Base-by-base conservation (phyloP, 371 early-diverging fungal species). In the Mortierella polycephala region DNA sequence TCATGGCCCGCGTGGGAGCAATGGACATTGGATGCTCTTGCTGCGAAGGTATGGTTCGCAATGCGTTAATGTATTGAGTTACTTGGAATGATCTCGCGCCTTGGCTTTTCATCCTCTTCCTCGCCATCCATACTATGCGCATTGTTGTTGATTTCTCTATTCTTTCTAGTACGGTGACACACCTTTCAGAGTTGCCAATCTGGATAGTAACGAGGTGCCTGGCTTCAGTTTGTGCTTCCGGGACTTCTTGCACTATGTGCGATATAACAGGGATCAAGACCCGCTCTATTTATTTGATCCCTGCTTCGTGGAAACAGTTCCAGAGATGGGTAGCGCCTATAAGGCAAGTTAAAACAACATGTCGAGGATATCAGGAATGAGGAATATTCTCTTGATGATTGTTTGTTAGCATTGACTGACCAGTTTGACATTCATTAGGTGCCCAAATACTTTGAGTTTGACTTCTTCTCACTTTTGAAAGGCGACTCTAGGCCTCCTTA, bases 271-370 rank as follows among this genome's bases (percentile, higher is more conserved):
- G 16, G 82, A 82, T 30, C 67, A 71, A 39, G 72, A 77, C 12
- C 82, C 82, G 5, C 69, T 82, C 6, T 82, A 82, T 37, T 57
- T 82, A 23, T 82, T 82, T 69, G 82, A 82, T 54, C 68, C 80
- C 0, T 39, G 47, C 20, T 82, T 82, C 62, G 80, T 52, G 6
- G 82, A 82, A 0, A 53, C 42, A 14, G 57, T 67, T 11, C 74
- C 71, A 1, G 80, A 82, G 49, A 64, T 82, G 67, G 75, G 53
- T 39, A 44, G 21, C 7, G 80, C 60, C 9, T 82, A 82, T 18
- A 23, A 77, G 71, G 82, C 59, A 71, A 21, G 40, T 37, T 12
- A 13, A 10, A 20, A 20, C 13, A 18, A 7, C 23, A 7, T 4
- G n/a, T 16, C 3, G 2, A 16, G 46, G 16, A 16, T 46, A 16